Evolutionary conservation across 352 stramenopile species (phyloP), one percentile per base, ranked within the genome.

Genomic region (Phytophthora sp.): DNA sequence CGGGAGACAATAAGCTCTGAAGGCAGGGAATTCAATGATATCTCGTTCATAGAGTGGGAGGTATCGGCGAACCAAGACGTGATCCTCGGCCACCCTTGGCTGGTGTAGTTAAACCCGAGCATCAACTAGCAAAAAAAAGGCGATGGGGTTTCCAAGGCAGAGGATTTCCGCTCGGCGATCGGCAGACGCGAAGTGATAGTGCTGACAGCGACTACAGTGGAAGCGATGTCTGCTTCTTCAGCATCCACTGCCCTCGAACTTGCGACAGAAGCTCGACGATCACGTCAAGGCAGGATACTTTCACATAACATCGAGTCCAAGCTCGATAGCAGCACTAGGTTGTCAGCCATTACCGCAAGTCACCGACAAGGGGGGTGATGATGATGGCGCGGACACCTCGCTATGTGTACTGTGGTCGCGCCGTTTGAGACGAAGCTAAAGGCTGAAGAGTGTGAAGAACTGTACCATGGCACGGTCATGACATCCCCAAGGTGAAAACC

Each of bases 61-160:
- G 42, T 49, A 7, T 49, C 51, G 12, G 21, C 39, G 27, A 59
- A 51, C 23, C 51, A 59, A 59, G 51, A 41, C 36, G 51, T 59
- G 16, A 50, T 49, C 18, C 36, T 50, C 12, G 24, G 51, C 18
- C 36, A 39, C 16, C 51, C 51, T 6, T 59, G 51, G 51, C 27
- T 59, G 12, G 24, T 49, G 16, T 24, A 49, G 35, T 38, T 59
- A 16, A 59, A 59, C 26, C 51, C 36, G n/a, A 24, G 15, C 18
- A 59, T 59, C 36, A 15, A 59, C 26, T 59, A 12, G 51, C 21
- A 59, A 12, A 39, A 12, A 0, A 16, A 26, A 9, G n/a, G 16
- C 13, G 2, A 59, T 50, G 51, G 13, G 24, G 23, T 50, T 59
- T 20, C 36, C 23, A n/a, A n/a, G n/a, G n/a, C n/a, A n/a, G n/a